phyloP scores from a whole-genome alignment of 116 monocot species.

The Papilionanthe hybrid region DNA sequence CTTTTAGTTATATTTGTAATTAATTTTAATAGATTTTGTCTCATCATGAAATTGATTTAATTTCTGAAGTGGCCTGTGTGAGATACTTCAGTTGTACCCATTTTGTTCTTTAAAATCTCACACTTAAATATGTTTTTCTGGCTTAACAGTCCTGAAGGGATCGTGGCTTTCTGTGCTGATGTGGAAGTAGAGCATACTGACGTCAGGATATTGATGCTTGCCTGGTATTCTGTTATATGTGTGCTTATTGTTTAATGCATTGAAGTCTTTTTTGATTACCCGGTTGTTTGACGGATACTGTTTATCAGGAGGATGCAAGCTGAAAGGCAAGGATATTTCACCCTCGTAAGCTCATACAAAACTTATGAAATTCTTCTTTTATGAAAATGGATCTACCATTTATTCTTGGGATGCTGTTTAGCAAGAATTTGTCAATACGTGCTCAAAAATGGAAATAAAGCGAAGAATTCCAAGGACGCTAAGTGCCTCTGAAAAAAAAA shows the following conservation, averaged over 20 bases:
- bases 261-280: background rate
- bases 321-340: constrained; percentile 88
- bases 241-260: background rate
- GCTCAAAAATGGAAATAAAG: too few species aligned
- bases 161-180: constrained; percentile 74
- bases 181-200: constrained; percentile 81
- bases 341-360: constrained; percentile 9
- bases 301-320: constrained; percentile 86
- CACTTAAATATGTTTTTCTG: background rate
- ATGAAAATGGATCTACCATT: background rate
- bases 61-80: background rate
- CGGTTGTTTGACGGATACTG: background rate
- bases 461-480: too few species aligned
- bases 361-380: background rate
- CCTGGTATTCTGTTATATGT: constrained; percentile 55
- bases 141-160: constrained; percentile 81
- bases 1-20: background rate
- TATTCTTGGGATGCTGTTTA: background rate
- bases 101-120: background rate
- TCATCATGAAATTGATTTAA: background rate
- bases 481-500: too few species aligned
- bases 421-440: background rate
- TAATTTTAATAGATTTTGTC: background rate
- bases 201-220: constrained; percentile 94
- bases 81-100: background rate